These are phyloP conservation scores for Phytophthora pseudosyringae DNA, from an alignment of 352 stramenopile genomes.

Conservation along the genomic window DNA sequence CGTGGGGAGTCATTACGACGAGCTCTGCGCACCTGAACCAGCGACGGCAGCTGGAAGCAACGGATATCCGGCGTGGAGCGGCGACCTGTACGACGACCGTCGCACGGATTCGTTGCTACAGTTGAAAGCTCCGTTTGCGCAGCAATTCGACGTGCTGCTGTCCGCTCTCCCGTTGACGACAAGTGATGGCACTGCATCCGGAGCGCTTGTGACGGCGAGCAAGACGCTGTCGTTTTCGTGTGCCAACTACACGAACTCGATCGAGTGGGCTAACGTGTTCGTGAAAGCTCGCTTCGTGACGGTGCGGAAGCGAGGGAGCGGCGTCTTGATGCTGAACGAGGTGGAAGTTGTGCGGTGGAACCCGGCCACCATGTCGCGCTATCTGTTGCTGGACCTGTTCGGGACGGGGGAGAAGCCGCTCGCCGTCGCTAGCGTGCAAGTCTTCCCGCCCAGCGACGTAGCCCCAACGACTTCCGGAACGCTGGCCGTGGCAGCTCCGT, in stretches of 20 bases:
- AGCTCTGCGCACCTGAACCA: constrained; percentile 37
- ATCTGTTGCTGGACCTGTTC: constrained; percentile 62
- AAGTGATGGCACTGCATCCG: constrained; percentile 13
- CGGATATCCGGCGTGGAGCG: constrained; percentile 37
- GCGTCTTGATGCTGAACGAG: constrained; percentile 73
- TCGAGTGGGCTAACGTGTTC: constrained; percentile 49
- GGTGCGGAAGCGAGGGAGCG: constrained; percentile 39
- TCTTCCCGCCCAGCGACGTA: constrained; percentile 54
- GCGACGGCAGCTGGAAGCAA: background rate
- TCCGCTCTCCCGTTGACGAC: constrained; percentile 34
- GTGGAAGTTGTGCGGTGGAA: constrained; percentile 73
- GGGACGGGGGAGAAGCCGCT: constrained; percentile 40
- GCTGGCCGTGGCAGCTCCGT: constrained; percentile 27
- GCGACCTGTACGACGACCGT: constrained; percentile 51
- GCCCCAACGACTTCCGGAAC: constrained; percentile 10
- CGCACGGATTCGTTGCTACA: constrained; percentile 46
- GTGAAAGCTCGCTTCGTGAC: constrained; percentile 57
- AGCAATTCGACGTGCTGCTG: constrained; percentile 61
- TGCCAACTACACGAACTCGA: constrained; percentile 35
- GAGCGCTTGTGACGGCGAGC: constrained; percentile 13
- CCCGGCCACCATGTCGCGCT: constrained; percentile 47
- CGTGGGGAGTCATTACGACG: constrained; percentile 43
- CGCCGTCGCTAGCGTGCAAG: constrained; percentile 50
- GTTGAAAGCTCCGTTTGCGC: constrained; percentile 55
- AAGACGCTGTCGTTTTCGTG: constrained; percentile 63